Percentiles rank a stretch among this genome's conserved stretches.
These are phyloP conservation scores for Nitzschia sp. DNA, from an alignment of 108 stramenopile species.

Conservation along the genomic window DNA sequence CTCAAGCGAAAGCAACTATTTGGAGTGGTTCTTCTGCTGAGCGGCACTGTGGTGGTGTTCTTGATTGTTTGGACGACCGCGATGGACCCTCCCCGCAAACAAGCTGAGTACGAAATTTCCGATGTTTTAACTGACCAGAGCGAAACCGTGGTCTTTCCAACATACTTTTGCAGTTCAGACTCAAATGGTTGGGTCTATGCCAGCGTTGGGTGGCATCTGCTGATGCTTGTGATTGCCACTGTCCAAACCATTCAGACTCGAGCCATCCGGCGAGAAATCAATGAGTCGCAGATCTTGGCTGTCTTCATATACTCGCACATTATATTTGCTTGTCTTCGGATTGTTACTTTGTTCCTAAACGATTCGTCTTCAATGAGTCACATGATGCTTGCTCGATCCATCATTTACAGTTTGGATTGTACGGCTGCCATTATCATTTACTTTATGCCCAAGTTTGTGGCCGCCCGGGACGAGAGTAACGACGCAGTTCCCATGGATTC, in stretches of 20 bases:
- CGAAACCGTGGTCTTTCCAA: not conserved
- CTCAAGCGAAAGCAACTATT: conserved; percentile 12
- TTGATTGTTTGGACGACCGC: conserved; percentile 31
- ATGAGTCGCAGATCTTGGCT: conserved; percentile 29
- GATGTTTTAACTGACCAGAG: conserved; percentile 5
- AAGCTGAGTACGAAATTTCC: not conserved
- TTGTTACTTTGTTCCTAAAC: not conserved
- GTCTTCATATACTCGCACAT: conserved; percentile 31
- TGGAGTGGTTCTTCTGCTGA: conserved; percentile 2
- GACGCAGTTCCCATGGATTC: too few relatives aligned
- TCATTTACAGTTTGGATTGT: conserved; percentile 1
- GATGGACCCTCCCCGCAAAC: conserved; percentile 28
- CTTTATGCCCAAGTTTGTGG: conserved; percentile 19
- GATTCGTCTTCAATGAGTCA: not conserved
- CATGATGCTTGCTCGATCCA: not conserved
- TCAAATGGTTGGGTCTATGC: conserved; percentile 4
- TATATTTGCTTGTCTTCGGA: conserved; percentile 11
- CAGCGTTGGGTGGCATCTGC: conserved; percentile 4
- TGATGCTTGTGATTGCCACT: conserved; percentile 29
- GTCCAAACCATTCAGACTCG: conserved; percentile 29
- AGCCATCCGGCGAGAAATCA: conserved; percentile 32
- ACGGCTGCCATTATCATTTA: conserved; percentile 12
- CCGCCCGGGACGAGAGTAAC: not conserved
- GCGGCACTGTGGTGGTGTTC: conserved; percentile 21
- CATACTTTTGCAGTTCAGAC: conserved; percentile 22